phyloP scores from a whole-genome alignment of 2,329 filamentous ascomycete species.

The Orbilia oligospora region DNA sequence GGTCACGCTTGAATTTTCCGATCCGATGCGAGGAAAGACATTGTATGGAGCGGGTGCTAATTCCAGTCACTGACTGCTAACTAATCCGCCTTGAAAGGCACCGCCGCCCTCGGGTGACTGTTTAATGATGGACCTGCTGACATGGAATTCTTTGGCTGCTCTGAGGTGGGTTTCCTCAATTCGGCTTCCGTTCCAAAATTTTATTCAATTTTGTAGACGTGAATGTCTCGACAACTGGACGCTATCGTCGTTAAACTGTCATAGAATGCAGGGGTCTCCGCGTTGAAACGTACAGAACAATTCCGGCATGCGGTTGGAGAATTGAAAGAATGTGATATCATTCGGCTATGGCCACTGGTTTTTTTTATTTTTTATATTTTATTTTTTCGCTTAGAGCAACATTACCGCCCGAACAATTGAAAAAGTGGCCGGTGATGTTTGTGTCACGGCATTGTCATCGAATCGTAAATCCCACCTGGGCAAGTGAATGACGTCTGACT shows the following conservation, averaged over 20 bases:
- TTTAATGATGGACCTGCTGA: slow-evolving; percentile 1
- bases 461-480: slow-evolving; percentile 5
- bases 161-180: neutral
- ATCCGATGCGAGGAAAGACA: slow-evolving; percentile 3
- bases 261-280: slow-evolving; percentile 30
- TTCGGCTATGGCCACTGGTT: too few species aligned
- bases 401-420: neutral
- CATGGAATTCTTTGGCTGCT: slow-evolving; percentile 18
- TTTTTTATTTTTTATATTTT: too few species aligned
- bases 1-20: slow-evolving; percentile 22
- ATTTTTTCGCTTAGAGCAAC: neutral
- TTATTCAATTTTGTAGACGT: neutral
- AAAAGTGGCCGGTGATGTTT: slow-evolving; percentile 12
- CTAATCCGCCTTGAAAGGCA: slow-evolving; percentile 4
- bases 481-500: slow-evolving; percentile 34
- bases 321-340: slow-evolving; percentile 47
- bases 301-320: slow-evolving; percentile 34
- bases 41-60: too few species aligned
- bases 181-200: neutral
- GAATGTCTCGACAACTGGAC: slow-evolving; percentile 4
- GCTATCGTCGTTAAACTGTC: slow-evolving; percentile 25
- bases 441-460: slow-evolving; percentile 8
- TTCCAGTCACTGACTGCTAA: neutral
- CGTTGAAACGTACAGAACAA: slow-evolving; percentile 5
- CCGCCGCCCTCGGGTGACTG: neutral